Percentiles rank a stretch among this genome's conserved stretches.
Evolutionary conservation across 1,284 basidiomycete species (phyloP).

Genomic region (Cutaneotrichosporon daszewskae): DNA sequence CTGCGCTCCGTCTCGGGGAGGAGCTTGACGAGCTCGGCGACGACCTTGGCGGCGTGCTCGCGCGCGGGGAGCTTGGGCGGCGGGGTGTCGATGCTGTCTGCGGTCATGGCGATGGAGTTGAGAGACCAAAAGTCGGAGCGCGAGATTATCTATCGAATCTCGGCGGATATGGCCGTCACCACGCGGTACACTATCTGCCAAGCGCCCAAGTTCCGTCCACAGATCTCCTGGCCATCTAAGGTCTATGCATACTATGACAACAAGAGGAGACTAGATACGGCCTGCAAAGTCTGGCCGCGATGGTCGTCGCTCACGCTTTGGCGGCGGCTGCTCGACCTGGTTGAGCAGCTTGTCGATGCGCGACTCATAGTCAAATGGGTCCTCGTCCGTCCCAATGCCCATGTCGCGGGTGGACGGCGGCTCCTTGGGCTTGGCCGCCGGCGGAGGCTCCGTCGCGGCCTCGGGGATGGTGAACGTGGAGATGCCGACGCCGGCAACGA

Average conservation of each 20-base stretch:
- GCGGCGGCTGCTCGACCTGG: conserved; percentile 9
- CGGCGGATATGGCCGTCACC: conserved; percentile 1
- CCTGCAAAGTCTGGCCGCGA: background rate
- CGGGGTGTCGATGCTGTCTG: background rate
- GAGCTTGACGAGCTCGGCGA: conserved; percentile 29
- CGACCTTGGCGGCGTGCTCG: conserved; percentile 38
- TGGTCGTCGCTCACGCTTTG: background rate
- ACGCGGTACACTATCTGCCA: background rate
- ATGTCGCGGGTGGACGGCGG: conserved; percentile 31
- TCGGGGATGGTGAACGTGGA: conserved; percentile 10
- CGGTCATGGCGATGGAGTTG: conserved; percentile 5
- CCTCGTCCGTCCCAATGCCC: conserved; percentile 36
- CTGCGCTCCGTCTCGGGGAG: conserved; percentile 22
- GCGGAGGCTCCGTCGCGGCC: conserved; percentile 5
- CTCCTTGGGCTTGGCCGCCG: conserved; percentile 1
- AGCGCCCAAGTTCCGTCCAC: background rate
- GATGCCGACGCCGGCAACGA: conserved; percentile 14
- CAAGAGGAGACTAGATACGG: background rate
- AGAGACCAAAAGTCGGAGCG: background rate
- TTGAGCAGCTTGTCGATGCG: conserved; percentile 18
- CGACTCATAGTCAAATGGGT: conserved; percentile 26
- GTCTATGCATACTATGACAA: conserved; percentile 5
- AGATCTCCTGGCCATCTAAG: no score
- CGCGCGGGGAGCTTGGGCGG: conserved; percentile 35
- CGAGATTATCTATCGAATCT: background rate